Evolutionary conservation across 73 alveolate species (phyloP).

Genomic region (Paraurostyla sp.): DNA sequence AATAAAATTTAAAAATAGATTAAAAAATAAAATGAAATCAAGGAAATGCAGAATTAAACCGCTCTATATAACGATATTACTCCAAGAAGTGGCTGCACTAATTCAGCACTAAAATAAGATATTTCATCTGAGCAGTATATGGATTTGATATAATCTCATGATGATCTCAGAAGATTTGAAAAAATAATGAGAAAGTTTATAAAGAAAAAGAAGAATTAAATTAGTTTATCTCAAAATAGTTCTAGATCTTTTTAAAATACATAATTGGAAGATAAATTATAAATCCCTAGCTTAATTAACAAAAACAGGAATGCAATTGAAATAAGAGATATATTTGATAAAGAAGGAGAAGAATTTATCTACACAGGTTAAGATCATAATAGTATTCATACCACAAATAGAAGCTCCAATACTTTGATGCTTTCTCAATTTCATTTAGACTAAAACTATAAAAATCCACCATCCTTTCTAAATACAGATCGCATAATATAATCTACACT

Average conservation of each 20-base stretch:
- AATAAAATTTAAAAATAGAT: no score
- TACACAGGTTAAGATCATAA: not conserved
- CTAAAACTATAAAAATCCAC: no score
- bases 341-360: not conserved
- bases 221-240: not conserved
- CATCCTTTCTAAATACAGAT: no score
- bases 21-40: not conserved
- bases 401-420: not conserved
- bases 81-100: not conserved
- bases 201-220: not conserved
- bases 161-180: conserved; percentile 10
- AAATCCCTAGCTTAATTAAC: not conserved
- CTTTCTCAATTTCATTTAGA: no score
- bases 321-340: not conserved
- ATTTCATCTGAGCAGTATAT: not conserved
- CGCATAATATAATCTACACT: no score
- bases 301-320: not conserved
- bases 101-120: not conserved
- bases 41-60: not conserved
- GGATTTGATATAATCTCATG: not conserved
- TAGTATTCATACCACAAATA: not conserved
- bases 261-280: not conserved
- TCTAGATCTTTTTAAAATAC: not conserved
- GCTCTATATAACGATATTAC: not conserved
- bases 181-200: not conserved